Base-by-base conservation (phyloP, 1,139 yeast genomes). In the Casaregolazyma lundiana region DNA sequence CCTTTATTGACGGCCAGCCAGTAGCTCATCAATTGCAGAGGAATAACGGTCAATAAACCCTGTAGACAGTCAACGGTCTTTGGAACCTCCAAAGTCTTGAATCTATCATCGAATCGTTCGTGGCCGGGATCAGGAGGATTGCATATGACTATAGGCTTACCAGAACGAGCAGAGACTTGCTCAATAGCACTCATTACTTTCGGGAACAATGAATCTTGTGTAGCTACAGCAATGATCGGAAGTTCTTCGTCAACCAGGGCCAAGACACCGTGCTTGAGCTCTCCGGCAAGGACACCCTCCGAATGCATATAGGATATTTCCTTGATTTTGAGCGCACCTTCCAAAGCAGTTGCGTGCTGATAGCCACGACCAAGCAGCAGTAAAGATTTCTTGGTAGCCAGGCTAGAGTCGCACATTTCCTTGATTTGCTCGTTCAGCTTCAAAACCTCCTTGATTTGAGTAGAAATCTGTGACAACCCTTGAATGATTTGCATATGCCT, bases 301-400 rank as follows among this genome's bases (percentile, higher is more conserved):
- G 97, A 88, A 68, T 94, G 99, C 90, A 92, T 94, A 69, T 94
- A 94, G 4, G 97, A 90, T 54, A 94, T 94, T 71, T 94, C 99
- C 72, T 94, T 94, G 66, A 94, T 92, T 72, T 94, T 94, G 61
- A 94, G 78, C 6, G 99, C 98, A 62, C 98, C 98, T 71, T 94
- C 99, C 61, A 94, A 77, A 13, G 98, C 97, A 55, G 97, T 84
- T 17, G 99, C 98, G 68, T 78, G 84, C 71, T 94, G 98, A 71
- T 87, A 90, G 47, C 99, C 99, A 72, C 99, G 85, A 53, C 99
- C 99, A 55, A 94, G 78, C 59, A 94, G 76, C 61, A 94, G 76
- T 63, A 94, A 76, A 1, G 97, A 88, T 71, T 86, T 86, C 69
- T 88, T 95, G 56, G 78, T 79, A 59, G 84, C 80, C 60, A 94